phyloP scores from a whole-genome alignment of 2,329 filamentous ascomycete species.

The Sarocladium kiliense region DNA sequence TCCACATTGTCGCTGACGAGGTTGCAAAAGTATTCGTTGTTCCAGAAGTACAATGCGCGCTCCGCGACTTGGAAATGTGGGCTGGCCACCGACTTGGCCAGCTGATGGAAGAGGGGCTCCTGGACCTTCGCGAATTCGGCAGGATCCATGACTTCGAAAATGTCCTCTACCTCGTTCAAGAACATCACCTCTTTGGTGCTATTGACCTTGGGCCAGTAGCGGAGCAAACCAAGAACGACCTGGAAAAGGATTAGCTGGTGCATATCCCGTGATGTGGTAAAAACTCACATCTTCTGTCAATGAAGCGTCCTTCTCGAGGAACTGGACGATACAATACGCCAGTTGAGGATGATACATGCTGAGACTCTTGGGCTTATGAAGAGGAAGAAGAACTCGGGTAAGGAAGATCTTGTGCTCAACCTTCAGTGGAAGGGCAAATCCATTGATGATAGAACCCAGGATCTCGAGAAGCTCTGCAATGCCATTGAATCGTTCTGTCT shows the following conservation, averaged over 20 bases:
- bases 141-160: constrained; percentile 99
- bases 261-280: neutral
- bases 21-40: constrained; percentile 99
- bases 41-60: constrained; percentile 98
- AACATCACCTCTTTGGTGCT: constrained; percentile 99
- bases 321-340: constrained; percentile 98
- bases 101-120: constrained; percentile 92
- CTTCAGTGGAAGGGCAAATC: constrained; percentile 92
- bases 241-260: constrained; percentile 28
- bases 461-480: constrained; percentile 97
- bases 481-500: constrained; percentile 97
- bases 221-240: constrained; percentile 89
- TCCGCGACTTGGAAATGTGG: constrained; percentile 99
- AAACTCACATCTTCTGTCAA: constrained; percentile 84
- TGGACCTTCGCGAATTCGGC: constrained; percentile 98
- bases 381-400: constrained; percentile 82
- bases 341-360: constrained; percentile 99
- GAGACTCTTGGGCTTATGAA: constrained; percentile 97
- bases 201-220: constrained; percentile 99
- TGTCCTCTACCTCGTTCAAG: constrained; percentile 97
- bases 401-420: constrained; percentile 99
- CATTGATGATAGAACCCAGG: constrained; percentile 97
- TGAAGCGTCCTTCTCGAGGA: constrained; percentile 94
- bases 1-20: constrained; percentile 98
- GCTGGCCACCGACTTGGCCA: constrained; percentile 96